Percentiles rank a stretch among this genome's conserved stretches.
Evolutionary conservation across 1,284 basidiomycete genomes (phyloP).

Genomic region (Leccinum subatratum): DNA sequence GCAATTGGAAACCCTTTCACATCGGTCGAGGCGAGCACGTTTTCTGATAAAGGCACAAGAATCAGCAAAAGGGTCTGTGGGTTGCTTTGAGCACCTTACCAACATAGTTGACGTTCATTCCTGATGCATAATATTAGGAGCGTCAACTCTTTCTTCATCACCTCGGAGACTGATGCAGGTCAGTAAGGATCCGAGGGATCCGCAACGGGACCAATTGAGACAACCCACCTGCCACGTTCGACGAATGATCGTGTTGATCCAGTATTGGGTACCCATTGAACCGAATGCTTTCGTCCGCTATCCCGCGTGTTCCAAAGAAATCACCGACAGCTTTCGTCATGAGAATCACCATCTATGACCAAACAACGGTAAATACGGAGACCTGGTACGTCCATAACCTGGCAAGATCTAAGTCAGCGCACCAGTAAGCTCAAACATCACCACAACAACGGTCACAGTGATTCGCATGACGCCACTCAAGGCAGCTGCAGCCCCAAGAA

Average conservation of each 20-base stretch:
- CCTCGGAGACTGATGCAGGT: constrained; percentile 64
- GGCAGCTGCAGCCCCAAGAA: constrained; percentile 92
- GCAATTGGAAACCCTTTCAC: constrained; percentile 94
- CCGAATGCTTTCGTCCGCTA: constrained; percentile 94
- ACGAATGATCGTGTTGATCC: constrained; percentile 88
- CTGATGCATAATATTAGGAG: constrained; percentile 70
- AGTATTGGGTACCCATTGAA: constrained; percentile 98
- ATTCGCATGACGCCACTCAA: constrained; percentile 94
- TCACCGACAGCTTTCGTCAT: constrained; percentile 99
- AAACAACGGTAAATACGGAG: constrained; percentile 6
- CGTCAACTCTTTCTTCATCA: constrained; percentile 81
- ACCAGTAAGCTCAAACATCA: constrained; percentile 98
- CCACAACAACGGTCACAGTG: constrained; percentile 96
- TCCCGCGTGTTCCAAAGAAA: constrained; percentile 86
- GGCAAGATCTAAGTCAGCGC: constrained; percentile 97
- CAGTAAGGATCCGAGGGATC: constrained; percentile 8
- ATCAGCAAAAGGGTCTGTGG: background rate
- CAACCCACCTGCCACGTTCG: constrained; percentile 73
- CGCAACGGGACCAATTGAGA: constrained; percentile 3
- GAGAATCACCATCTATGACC: constrained; percentile 79
- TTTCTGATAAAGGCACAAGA: constrained; percentile 44
- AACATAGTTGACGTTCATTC: constrained; percentile 73
- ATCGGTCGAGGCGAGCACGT: constrained; percentile 60
- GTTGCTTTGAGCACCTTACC: constrained; percentile 46
- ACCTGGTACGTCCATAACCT: background rate